phyloP scores from a whole-genome alignment of 176 grass and related monocot species.

The Eleusine indica region DNA sequence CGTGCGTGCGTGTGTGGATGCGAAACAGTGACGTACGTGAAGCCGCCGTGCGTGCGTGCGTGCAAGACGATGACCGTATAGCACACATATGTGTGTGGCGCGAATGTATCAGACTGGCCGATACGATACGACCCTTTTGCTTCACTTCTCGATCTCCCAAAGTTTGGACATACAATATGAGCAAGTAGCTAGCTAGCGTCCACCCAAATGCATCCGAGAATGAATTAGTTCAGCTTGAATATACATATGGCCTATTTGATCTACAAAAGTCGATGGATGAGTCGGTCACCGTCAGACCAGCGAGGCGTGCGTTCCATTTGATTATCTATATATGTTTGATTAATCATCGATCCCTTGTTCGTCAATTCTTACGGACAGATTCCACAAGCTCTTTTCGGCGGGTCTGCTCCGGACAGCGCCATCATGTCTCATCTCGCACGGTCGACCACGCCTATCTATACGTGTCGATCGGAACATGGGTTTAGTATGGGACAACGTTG shows the following conservation, averaged over 20 bases:
- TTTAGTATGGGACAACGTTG: not conserved
- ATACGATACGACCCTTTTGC: slow-evolving; percentile 33
- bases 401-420: slow-evolving; percentile 21
- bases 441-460: not conserved
- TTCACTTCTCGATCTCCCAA: slow-evolving; percentile 46
- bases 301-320: slow-evolving; percentile 25
- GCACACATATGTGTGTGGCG: not conserved
- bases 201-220: slow-evolving; percentile 37
- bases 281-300: slow-evolving; percentile 15
- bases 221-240: not conserved
- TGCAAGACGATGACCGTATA: not conserved
- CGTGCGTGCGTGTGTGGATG: not conserved
- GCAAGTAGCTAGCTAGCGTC: slow-evolving; percentile 38
- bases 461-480: slow-evolving; percentile 17
- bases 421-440: slow-evolving; percentile 18
- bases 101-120: not conserved
- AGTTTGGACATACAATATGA: slow-evolving; percentile 5
- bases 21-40: not conserved
- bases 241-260: not conserved
- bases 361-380: slow-evolving; percentile 3
- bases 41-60: not conserved
- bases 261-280: not conserved
- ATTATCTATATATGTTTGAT: not conserved
- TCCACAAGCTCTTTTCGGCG: slow-evolving; percentile 15
- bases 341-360: not conserved